Evolutionary conservation across 192 early-diverging fungal genomes (phyloP).

Genomic region (Chytriomyces hyalinus): DNA sequence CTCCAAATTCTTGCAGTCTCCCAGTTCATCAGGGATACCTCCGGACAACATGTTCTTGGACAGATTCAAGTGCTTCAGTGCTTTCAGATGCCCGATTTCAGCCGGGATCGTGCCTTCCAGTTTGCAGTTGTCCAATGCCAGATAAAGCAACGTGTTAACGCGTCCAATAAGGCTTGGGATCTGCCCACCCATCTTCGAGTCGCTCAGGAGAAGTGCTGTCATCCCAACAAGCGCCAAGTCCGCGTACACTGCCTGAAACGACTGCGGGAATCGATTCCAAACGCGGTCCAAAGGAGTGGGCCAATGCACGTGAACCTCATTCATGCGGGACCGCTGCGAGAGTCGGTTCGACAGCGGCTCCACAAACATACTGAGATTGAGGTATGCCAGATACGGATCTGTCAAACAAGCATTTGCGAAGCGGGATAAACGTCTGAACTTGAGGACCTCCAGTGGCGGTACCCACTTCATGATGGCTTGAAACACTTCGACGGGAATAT

Average conservation of each 20-base stretch:
- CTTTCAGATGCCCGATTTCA: neutral
- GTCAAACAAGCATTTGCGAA: slow-evolving; percentile 6
- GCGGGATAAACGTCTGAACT: neutral
- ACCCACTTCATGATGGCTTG: neutral
- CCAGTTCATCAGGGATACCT: neutral
- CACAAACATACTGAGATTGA: neutral
- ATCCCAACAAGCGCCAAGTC: neutral
- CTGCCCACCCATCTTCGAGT: neutral
- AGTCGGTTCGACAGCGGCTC: neutral
- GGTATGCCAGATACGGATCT: neutral
- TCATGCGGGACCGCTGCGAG: neutral
- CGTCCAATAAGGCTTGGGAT: neutral
- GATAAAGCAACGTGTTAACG: neutral
- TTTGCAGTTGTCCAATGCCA: neutral
- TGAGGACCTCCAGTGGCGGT: neutral
- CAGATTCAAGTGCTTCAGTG: neutral
- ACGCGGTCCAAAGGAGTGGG: neutral
- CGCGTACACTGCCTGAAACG: neutral
- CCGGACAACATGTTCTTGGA: neutral
- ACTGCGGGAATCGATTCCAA: neutral
- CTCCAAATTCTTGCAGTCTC: neutral
- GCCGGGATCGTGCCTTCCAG: neutral
- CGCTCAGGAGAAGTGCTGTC: neutral
- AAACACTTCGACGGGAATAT: neutral
- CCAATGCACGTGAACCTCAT: neutral